Evolutionary conservation across 495 filamentous ascomycete genomes (phyloP).

Genomic region (Bombardia bombarda): DNA sequence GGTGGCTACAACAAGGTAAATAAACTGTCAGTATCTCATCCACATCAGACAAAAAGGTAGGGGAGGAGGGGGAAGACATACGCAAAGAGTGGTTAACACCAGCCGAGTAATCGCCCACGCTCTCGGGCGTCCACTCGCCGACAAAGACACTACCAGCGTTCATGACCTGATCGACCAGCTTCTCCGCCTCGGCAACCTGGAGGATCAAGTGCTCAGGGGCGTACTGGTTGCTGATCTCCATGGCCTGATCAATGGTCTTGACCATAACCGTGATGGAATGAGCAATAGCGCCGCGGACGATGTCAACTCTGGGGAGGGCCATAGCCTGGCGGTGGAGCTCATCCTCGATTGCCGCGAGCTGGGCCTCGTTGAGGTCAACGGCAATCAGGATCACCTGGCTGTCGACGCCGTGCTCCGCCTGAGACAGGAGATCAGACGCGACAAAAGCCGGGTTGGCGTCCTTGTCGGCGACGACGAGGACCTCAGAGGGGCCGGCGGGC

Average conservation of each 20-base stretch:
- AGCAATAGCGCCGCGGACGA: conserved; percentile 82
- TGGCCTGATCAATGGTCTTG: conserved; percentile 69
- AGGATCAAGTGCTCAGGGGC: conserved; percentile 97
- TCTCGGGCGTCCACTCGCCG: conserved; percentile 92
- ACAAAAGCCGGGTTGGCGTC: conserved; percentile 89
- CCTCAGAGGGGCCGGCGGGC: conserved; percentile 95
- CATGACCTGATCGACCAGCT: conserved; percentile 67
- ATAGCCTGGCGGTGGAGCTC: conserved; percentile 87
- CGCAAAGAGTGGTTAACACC: conserved; percentile 95
- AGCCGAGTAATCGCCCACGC: conserved; percentile 94
- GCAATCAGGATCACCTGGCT: conserved; percentile 92
- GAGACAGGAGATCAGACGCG: conserved; percentile 84
- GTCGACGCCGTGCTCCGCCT: conserved; percentile 94
- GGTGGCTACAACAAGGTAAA: conserved; percentile 55
- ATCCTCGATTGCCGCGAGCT: conserved; percentile 75
- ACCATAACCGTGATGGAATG: conserved; percentile 89
- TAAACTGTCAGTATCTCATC: conserved; percentile 3
- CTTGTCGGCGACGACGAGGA: conserved; percentile 91
- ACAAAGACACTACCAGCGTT: conserved; percentile 96
- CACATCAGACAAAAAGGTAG: background rate
- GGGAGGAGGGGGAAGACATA: conserved; percentile 42
- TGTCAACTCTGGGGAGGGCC: conserved; percentile 80
- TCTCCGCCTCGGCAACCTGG: conserved; percentile 67
- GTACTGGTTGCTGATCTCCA: conserved; percentile 83
- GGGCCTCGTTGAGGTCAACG: conserved; percentile 62